Evolutionary conservation across 495 filamentous ascomycete genomes (phyloP), one percentile per base, ranked within the genome.

Genomic region (Aspergillus ellipticus): DNA sequence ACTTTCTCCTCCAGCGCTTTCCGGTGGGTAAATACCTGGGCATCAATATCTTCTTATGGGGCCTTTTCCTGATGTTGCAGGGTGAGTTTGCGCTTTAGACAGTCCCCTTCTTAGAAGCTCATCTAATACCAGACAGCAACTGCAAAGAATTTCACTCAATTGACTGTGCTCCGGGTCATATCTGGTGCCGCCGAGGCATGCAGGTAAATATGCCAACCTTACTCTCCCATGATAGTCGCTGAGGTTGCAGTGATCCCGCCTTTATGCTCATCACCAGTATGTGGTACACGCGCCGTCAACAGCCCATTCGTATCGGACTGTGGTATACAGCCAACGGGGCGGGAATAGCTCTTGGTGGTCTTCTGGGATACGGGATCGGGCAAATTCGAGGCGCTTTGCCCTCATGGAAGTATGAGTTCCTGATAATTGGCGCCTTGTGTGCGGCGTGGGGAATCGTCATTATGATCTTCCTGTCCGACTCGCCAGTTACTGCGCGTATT

Each of bases 291-390:
- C 61, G 71, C 28, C 66, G 68, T 8, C 78, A 85, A 58, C 82
- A 85, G 48, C 79, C 80, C 0, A 64, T 79, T 22, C 74, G 81
- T 19, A 81, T 80, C 48, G 79, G 76, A 11, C 60, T 79, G 3
- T 84, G 81, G 82, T 84, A 81, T 49, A 21, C 59, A 16, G 65
- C 61, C n/a, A 84, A 82, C 58, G 78, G 74, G 1, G 71, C 74
- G 31, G 81, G 75, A 4, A 73, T 76, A 19, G 71, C 78, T 21
- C 65, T 80, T 26, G 79, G 77, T 37, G 76, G 74, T 8, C 50
- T 74, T 19, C 55, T 77, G 8, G 72, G 67, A 4, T 79, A 79
- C 49, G 75, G 74, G 2, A 74, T 78, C 42, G 75, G 69, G 7
- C 63, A 73, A 49, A 71, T 75, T 33, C 57, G 65, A 28, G 54